Conservation (phyloP, 2,329 filamentous ascomycete species). For the Microcera coccophila region DNA sequence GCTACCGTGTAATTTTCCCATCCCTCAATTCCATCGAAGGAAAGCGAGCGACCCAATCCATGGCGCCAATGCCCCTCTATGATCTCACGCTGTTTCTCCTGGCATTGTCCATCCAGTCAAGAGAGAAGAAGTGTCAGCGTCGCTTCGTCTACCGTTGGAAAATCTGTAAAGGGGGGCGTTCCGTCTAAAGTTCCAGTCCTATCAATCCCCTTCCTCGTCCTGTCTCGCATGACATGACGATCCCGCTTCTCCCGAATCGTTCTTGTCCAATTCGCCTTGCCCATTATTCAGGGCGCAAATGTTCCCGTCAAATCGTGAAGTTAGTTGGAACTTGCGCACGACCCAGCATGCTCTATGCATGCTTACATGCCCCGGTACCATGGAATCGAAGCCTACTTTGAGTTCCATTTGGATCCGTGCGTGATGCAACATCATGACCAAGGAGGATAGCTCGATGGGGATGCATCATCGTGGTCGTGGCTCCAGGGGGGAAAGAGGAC, state of each 20-base stretch:
- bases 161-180: too few relatives aligned
- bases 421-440: conserved; percentile 10
- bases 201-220: conserved; percentile 3
- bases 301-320: neutral
- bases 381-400: neutral
- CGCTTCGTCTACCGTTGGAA: too few relatives aligned
- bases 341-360: neutral
- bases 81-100: too few relatives aligned
- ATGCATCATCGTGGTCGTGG: too few relatives aligned
- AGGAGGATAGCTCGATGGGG: too few relatives aligned
- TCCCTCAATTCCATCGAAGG: too few relatives aligned
- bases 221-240: conserved; percentile 12
- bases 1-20: neutral
- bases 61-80: too few relatives aligned
- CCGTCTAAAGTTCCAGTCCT: too few relatives aligned
- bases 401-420: neutral
- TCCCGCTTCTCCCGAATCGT: conserved; percentile 2
- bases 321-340: neutral
- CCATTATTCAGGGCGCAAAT: neutral
- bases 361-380: neutral
- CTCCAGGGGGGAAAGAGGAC: too few relatives aligned
- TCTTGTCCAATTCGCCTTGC: neutral
- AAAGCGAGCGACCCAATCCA: too few relatives aligned
- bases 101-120: too few relatives aligned
- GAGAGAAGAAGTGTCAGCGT: too few relatives aligned